Conservation (phyloP, 2,329 filamentous ascomycete species). For the Fusarium agapanthi region DNA sequence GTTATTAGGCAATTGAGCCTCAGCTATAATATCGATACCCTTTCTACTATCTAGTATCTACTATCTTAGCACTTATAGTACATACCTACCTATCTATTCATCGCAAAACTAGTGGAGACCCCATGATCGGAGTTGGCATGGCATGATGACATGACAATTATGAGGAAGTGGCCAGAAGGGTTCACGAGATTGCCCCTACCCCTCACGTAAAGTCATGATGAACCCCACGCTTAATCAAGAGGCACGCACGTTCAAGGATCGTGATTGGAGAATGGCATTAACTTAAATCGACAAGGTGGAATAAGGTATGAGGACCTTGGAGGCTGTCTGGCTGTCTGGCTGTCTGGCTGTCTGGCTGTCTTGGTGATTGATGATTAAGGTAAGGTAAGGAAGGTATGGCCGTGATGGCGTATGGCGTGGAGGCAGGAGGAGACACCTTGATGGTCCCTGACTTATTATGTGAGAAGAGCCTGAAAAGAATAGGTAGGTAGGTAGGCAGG, state of each 20-base stretch:
- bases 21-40: conserved; percentile 30
- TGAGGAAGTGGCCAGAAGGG: conserved; percentile 28
- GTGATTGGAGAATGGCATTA: conserved; percentile 22
- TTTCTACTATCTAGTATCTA: not conserved
- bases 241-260: not conserved
- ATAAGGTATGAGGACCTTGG: conserved; percentile 9
- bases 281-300: not conserved
- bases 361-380: not conserved
- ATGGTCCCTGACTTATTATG: conserved; percentile 19
- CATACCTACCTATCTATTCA: no score
- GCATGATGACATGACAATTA: conserved; percentile 2
- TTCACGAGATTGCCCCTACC: conserved; percentile 28
- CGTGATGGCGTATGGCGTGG: conserved; percentile 1
- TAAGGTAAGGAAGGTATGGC: not conserved
- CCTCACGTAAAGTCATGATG: conserved; percentile 22
- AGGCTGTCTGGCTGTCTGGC: no score
- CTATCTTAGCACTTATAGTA: not conserved
- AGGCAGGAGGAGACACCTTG: conserved; percentile 22
- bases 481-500: not conserved
- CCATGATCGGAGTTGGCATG: not conserved
- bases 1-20: conserved; percentile 2
- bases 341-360: no score
- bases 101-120: not conserved
- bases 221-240: conserved; percentile 11
- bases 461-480: not conserved